A percentile compares a stretch with the other conserved stretches of the same genome.
phyloP scores from a whole-genome alignment of 768 basidiomycete species.

The Mrakia gelida region DNA sequence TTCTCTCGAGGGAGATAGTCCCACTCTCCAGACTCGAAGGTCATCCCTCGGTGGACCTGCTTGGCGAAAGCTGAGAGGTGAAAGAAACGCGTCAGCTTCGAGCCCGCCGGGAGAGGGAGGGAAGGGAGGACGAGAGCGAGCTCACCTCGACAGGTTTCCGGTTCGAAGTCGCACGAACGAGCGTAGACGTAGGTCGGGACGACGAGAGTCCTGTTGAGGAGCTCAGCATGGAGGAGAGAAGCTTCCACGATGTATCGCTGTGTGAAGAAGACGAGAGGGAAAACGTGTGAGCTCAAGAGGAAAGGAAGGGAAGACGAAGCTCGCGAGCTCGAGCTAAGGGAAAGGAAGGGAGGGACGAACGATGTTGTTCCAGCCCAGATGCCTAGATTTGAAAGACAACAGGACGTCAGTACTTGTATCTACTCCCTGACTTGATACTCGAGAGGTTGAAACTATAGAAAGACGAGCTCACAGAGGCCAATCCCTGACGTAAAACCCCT shows the following conservation, averaged over 20 bases:
- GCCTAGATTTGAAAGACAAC: background rate
- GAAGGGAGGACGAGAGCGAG: background rate
- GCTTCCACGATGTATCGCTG: constrained; percentile 52
- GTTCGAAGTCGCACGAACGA: constrained; percentile 49
- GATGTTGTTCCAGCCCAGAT: constrained; percentile 54
- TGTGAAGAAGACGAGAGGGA: background rate
- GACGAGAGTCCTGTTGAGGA: constrained; percentile 51
- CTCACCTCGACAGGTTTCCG: constrained; percentile 36
- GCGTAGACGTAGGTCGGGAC: constrained; percentile 52
- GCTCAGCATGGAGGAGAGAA: constrained; percentile 47
- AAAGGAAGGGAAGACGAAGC: background rate
- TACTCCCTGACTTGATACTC: no score
- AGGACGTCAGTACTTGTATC: no score
- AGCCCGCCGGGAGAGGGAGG: background rate
- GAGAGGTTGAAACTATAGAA: no score
- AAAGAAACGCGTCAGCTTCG: background rate
- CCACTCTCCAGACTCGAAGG: constrained; percentile 49
- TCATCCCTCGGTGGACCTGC: constrained; percentile 52
- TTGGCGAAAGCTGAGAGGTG: constrained; percentile 43
- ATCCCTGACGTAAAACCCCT: constrained; percentile 51
- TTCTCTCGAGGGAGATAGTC: constrained; percentile 43
- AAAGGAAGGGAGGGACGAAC: background rate
- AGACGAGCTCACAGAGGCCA: constrained; percentile 35
- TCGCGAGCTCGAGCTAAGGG: background rate
- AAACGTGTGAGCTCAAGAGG: background rate